Evolutionary conservation across 768 basidiomycete genomes (phyloP).

Genomic region (Exsudoporus frostii): DNA sequence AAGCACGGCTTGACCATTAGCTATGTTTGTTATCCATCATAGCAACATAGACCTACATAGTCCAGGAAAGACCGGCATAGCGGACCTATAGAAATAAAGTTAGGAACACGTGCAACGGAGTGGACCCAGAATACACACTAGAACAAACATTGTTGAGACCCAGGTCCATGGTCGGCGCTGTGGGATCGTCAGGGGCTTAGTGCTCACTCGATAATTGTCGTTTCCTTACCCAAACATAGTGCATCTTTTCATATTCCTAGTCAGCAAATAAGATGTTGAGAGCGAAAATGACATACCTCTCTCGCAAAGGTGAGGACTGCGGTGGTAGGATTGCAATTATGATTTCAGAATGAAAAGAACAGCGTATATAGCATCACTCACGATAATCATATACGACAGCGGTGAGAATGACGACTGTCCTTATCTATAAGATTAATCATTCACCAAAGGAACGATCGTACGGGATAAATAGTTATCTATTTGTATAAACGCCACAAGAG

Average conservation of each 20-base stretch:
- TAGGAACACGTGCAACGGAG: neutral
- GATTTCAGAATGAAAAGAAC: neutral
- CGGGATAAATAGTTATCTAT: neutral
- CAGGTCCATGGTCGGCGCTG: conserved; percentile 4
- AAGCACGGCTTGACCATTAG: neutral
- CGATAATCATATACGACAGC: conserved; percentile 8
- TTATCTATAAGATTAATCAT: neutral
- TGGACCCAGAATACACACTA: neutral
- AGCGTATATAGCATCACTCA: neutral
- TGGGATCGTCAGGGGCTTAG: neutral
- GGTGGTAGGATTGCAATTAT: neutral
- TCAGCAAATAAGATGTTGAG: neutral
- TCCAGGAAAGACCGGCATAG: neutral
- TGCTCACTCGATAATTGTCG: too few relatives aligned
- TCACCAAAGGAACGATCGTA: neutral
- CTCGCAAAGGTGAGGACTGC: conserved; percentile 7
- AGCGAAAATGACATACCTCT: neutral
- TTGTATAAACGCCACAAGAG: too few relatives aligned
- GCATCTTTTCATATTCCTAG: neutral
- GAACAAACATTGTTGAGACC: neutral
- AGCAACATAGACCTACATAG: neutral
- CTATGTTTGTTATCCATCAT: too few relatives aligned
- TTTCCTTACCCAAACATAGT: conserved; percentile 10
- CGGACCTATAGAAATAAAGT: neutral
- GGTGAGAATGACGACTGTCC: neutral